A percentile compares a stretch with the other conserved stretches of the same genome.
phyloP scores from a whole-genome alignment of 1,139 yeast species.

The Blastobotrys ciferrii region DNA sequence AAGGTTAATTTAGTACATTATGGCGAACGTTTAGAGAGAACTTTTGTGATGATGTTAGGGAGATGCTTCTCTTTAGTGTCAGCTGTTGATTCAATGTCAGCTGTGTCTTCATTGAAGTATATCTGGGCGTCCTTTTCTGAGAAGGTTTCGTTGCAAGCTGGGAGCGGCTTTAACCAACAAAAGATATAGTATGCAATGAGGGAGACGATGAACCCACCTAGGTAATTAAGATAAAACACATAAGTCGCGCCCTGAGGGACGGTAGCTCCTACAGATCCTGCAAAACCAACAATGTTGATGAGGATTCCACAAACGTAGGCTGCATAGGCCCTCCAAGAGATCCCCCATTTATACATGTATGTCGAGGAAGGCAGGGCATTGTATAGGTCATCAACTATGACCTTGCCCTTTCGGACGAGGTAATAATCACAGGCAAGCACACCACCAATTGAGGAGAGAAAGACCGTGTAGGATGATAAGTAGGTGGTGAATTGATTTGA shows the following conservation, averaged over 20 bases:
- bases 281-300: conserved; percentile 86
- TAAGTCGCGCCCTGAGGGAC: conserved; percentile 81
- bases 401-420: conserved; percentile 64
- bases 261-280: conserved; percentile 66
- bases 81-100: conserved; percentile 7
- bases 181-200: conserved; percentile 49
- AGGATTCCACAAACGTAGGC: conserved; percentile 46
- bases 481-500: conserved; percentile 80
- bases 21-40: background rate
- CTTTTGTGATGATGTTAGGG: background rate
- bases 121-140: conserved; percentile 11
- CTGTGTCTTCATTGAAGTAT: conserved; percentile 7
- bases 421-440: conserved; percentile 75
- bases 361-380: conserved; percentile 44
- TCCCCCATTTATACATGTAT: conserved; percentile 62
- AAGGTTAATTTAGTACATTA: too few relatives aligned
- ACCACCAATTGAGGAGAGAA: conserved; percentile 84
- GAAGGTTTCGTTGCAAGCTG: conserved; percentile 34
- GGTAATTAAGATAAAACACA: conserved; percentile 69
- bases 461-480: conserved; percentile 80
- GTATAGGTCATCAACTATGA: conserved; percentile 64
- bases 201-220: conserved; percentile 68
- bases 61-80: conserved; percentile 2
- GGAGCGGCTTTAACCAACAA: conserved; percentile 56
- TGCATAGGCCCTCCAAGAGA: conserved; percentile 64